Evolutionary conservation across 202 grass and related monocot species (phyloP), one percentile per base, ranked within the genome.

Genomic region (Zoysia matrella): DNA sequence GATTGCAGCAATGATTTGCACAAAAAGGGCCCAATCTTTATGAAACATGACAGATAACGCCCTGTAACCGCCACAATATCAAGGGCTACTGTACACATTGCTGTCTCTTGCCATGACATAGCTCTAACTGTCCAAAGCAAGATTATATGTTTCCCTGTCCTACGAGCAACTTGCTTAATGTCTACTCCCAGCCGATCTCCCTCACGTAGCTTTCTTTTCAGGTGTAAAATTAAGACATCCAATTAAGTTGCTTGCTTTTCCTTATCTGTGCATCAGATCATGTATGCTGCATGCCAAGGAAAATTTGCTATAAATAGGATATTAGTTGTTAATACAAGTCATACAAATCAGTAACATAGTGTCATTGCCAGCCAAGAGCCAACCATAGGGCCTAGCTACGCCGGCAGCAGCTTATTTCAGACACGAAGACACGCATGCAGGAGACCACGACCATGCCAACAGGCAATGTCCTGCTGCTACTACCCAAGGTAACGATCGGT

Each of bases 251-350:
- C 72, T 42, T 56, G 4, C 15, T 12, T 43, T 68, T 58, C 22
- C 52, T 58, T 50, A 16, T 15, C 12, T 40, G 46, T 12, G 36
- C 41, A 51, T 81, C 46, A 3, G 22, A 13, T 60, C 47, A 18
- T 63, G 46, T 40, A 63, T 44, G 67, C 0, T 71, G 7, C 1
- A 22, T 57, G 43, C 11, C 8, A 39, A 3, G 22, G 47, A 6
- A 14, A 4, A 36, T 60, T 22, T 42, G 36, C 22, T 84, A 84
- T 84, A 84, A 83, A 83, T 76, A 60, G 82, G 73, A 69, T 69
- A 63, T 14, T 9, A 6, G 12, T 54, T 72, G 64, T 14, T 77
- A 56, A 22, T 22, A 22, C 22, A 22, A 22, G 22, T 22, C 22
- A 65, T 52, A 4, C 30, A 67, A 69, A 51, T 46, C 44, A 69